Percentiles rank a stretch among this genome's conserved stretches.
Conservation (phyloP, 2,329 filamentous ascomycete genomes). For the Fusarium albidum region DNA sequence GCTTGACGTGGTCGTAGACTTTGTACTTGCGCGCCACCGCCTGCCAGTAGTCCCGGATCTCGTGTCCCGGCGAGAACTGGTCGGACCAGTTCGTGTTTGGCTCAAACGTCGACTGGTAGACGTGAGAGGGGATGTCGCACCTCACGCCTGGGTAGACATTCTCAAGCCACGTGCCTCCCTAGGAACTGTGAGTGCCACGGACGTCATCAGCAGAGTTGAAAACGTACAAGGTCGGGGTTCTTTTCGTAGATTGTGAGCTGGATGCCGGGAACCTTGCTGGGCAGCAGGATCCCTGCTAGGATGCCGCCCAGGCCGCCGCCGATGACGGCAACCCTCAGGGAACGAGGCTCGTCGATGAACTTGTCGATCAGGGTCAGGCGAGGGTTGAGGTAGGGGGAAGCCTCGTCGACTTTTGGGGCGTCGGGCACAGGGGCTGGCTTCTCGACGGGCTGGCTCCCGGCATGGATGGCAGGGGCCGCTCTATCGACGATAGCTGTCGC, state of each 20-base stretch:
- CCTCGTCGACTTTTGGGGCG: conserved; percentile 25
- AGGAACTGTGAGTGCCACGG: not conserved
- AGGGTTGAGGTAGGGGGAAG: conserved; percentile 34
- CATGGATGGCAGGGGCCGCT: not conserved
- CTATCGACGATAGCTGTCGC: conserved; percentile 18
- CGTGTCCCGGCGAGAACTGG: conserved; percentile 70
- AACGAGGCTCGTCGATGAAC: conserved; percentile 47
- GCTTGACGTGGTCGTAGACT: conserved; percentile 66
- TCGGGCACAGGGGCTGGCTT: conserved; percentile 14
- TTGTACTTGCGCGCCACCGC: conserved; percentile 68
- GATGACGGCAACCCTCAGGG: conserved; percentile 46
- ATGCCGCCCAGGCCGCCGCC: conserved; percentile 48
- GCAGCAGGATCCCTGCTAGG: conserved; percentile 70
- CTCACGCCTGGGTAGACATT: conserved; percentile 70
- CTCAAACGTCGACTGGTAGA: conserved; percentile 73
- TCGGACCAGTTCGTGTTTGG: conserved; percentile 76
- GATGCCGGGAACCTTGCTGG: conserved; percentile 73
- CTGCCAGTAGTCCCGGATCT: conserved; percentile 75
- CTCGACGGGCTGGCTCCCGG: conserved; percentile 8
- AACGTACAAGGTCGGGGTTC: conserved; percentile 69
- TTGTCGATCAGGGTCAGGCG: conserved; percentile 40
- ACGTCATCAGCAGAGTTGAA: too few relatives aligned
- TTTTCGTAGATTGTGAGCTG: conserved; percentile 74
- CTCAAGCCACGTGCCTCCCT: conserved; percentile 64
- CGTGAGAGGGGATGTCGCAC: conserved; percentile 74